These are phyloP conservation scores for Penicillium ochrochloron DNA, from an alignment of 495 filamentous ascomycete species.

Conservation along the genomic window DNA sequence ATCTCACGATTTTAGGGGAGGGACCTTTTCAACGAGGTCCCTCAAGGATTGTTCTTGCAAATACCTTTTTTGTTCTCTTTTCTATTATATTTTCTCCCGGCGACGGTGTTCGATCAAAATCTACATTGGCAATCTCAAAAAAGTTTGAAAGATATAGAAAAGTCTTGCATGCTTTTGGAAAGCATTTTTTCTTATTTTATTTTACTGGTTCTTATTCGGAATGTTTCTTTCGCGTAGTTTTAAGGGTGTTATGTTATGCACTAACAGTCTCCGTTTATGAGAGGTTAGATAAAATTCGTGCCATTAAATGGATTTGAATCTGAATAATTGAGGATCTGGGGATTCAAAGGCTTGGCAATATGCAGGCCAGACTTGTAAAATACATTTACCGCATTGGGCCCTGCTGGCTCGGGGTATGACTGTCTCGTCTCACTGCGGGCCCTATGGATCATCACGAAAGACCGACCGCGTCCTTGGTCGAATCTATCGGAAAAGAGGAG, in stretches of 20 bases:
- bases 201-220: neutral
- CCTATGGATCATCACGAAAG: neutral
- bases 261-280: conserved; percentile 1
- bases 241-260: neutral
- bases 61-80: neutral
- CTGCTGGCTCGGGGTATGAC: neutral
- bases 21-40: conserved; percentile 33
- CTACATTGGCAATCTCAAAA: neutral
- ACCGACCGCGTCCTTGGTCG: neutral
- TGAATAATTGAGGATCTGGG: neutral
- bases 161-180: neutral
- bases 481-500: neutral
- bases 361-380: conserved; percentile 7
- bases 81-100: neutral
- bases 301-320: conserved; percentile 17
- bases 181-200: neutral
- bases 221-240: neutral
- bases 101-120: neutral
- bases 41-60: conserved; percentile 5
- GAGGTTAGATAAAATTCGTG: conserved; percentile 18
- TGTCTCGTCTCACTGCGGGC: neutral
- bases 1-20: conserved; percentile 13
- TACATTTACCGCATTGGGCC: neutral
- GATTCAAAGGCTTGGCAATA: neutral
- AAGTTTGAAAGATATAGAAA: neutral